These are phyloP conservation scores for Exophiala bonariae DNA, from an alignment of 2,329 filamentous ascomycete genomes.

Conservation along the genomic window DNA sequence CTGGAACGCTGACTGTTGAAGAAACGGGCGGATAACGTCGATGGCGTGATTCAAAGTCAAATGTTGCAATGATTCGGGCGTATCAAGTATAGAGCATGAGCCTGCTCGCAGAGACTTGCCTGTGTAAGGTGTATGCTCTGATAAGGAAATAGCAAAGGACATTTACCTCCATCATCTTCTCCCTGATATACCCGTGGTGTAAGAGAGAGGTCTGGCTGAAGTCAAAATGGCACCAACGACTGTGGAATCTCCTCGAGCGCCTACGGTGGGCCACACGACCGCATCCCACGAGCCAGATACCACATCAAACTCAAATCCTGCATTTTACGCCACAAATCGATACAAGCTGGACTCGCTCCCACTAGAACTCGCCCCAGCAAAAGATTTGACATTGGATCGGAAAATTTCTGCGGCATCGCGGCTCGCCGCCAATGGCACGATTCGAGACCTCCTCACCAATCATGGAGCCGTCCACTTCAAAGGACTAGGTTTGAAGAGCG, in stretches of 20 bases:
- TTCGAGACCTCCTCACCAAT: background rate
- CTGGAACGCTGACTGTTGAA: too few species aligned
- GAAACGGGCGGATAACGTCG: background rate
- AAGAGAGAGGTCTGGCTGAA: too few species aligned
- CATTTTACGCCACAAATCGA: background rate
- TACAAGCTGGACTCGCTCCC: slow-evolving; percentile 1
- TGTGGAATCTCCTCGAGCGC: slow-evolving; percentile 49
- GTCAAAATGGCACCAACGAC: slow-evolving; percentile 46
- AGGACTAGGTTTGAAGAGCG: background rate
- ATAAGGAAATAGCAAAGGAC: background rate
- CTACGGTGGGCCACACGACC: slow-evolving; percentile 30
- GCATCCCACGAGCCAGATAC: too few species aligned
- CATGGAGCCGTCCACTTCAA: background rate
- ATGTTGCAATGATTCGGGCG: background rate
- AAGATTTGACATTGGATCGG: background rate
- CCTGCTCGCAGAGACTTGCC: too few species aligned
- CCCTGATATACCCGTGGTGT: slow-evolving; percentile 24
- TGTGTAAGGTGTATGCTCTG: background rate
- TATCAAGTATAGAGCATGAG: too few species aligned
- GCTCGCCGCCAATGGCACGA: background rate
- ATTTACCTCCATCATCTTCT: slow-evolving; percentile 54
- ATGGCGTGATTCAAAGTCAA: slow-evolving; percentile 1
- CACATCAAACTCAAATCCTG: background rate
- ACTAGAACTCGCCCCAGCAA: background rate
- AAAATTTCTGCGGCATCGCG: background rate